A percentile compares a stretch with the other conserved stretches of the same genome.
These are phyloP conservation scores for Calonectria leucothoes DNA, from an alignment of 2,329 filamentous ascomycete species.

Conservation along the genomic window DNA sequence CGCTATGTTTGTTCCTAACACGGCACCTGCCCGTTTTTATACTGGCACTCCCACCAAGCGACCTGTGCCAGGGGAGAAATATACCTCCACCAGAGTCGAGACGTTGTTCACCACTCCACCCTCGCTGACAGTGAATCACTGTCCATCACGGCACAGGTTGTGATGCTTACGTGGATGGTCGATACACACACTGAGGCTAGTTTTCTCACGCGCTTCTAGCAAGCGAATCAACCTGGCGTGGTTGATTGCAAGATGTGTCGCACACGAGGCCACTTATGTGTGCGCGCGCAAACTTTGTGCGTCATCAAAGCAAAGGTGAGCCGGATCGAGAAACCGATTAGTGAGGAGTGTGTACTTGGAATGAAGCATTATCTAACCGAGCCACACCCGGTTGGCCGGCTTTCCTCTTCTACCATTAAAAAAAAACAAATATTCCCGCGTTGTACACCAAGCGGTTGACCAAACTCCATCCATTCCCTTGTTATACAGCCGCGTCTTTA, in stretches of 20 bases:
- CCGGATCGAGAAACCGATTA: neutral
- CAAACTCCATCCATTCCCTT: conserved; percentile 21
- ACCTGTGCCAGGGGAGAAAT: neutral
- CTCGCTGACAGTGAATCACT: conserved; percentile 11
- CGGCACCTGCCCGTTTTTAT: neutral
- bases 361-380: neutral
- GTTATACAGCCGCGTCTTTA: conserved; percentile 30
- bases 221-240: neutral
- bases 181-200: conserved; percentile 1
- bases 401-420: neutral
- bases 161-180: conserved; percentile 10
- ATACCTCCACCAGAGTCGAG: neutral
- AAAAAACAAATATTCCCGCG: neutral
- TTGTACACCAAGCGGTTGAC: neutral
- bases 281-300: neutral
- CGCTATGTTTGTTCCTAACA: neutral
- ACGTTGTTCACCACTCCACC: neutral
- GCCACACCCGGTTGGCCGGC: neutral
- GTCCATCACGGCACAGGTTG: neutral
- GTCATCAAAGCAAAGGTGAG: neutral
- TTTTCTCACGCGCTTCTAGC: neutral
- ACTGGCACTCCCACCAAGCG: neutral
- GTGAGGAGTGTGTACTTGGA: neutral
- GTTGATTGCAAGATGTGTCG: neutral
- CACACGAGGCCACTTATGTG: neutral